These are phyloP conservation scores for Tulasnella sp. DNA, from an alignment of 768 basidiomycete species.

Conservation along the genomic window DNA sequence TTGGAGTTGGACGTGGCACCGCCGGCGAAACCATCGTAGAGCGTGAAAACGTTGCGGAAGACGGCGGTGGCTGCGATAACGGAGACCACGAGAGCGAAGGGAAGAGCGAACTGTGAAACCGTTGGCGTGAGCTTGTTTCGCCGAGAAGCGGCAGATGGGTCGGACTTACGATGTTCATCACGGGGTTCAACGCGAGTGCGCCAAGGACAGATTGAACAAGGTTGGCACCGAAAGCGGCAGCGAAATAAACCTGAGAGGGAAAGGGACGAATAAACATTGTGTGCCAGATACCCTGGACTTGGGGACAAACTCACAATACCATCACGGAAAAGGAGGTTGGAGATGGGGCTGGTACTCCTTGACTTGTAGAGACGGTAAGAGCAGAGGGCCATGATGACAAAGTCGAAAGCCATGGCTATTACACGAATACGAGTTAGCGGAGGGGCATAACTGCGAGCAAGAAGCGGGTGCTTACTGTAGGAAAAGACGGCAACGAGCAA, in stretches of 20 bases:
- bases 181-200: neutral
- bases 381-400: constrained; percentile 33
- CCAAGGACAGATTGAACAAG: constrained; percentile 19
- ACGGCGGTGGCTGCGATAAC: constrained; percentile 29
- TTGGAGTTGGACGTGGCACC: neutral
- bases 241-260: constrained; percentile 21
- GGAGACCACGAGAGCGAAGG: constrained; percentile 32
- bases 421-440: neutral
- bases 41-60: constrained; percentile 25
- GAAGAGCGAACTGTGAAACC: constrained; percentile 21
- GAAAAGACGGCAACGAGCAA: constrained; percentile 30
- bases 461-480: constrained; percentile 21
- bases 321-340: constrained; percentile 27
- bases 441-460: too few relatives aligned
- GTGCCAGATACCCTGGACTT: neutral
- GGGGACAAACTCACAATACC: constrained; percentile 27
- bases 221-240: constrained; percentile 30
- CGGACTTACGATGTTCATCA: constrained; percentile 32
- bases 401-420: constrained; percentile 32
- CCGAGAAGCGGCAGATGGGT: neutral
- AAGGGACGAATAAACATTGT: neutral
- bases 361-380: constrained; percentile 18
- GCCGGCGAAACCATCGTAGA: constrained; percentile 24
- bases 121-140: too few relatives aligned
- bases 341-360: constrained; percentile 18